Percentiles rank a stretch among this genome's conserved stretches.
These are phyloP conservation scores for Hansenula lynferdii DNA, from an alignment of 1,139 yeast species.

Conservation along the genomic window DNA sequence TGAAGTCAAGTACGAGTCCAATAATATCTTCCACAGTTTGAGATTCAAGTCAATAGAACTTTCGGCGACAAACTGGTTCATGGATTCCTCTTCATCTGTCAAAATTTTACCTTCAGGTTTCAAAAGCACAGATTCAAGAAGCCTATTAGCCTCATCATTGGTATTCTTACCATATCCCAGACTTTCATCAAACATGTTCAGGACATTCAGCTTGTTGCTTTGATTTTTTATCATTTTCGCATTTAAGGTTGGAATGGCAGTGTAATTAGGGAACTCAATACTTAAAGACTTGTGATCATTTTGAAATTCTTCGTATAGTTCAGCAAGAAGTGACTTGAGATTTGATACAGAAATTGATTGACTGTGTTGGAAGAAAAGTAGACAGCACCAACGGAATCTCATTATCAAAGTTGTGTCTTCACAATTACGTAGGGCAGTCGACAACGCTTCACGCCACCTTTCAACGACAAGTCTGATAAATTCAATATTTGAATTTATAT, in stretches of 20 bases:
- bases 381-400: slow-evolving; percentile 37
- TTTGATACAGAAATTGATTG: slow-evolving; percentile 11
- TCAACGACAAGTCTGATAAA: slow-evolving; percentile 13
- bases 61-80: slow-evolving; percentile 51
- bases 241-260: slow-evolving; percentile 56
- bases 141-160: slow-evolving; percentile 34
- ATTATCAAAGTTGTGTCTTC: neutral
- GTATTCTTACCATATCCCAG: slow-evolving; percentile 31
- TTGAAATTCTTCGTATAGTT: slow-evolving; percentile 24
- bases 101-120: slow-evolving; percentile 10
- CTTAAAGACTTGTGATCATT: slow-evolving; percentile 7
- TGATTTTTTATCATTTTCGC: slow-evolving; percentile 50
- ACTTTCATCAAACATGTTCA: slow-evolving; percentile 59
- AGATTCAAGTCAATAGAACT: slow-evolving; percentile 67
- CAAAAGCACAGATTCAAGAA: slow-evolving; percentile 51
- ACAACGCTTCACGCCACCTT: slow-evolving; percentile 27
- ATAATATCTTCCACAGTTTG: slow-evolving; percentile 71
- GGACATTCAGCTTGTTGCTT: slow-evolving; percentile 60
- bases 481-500: slow-evolving; percentile 27
- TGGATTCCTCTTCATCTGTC: slow-evolving; percentile 39
- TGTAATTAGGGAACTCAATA: slow-evolving; percentile 39
- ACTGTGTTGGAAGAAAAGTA: slow-evolving; percentile 32
- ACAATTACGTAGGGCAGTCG: neutral
- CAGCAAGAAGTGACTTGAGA: slow-evolving; percentile 22
- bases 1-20: slow-evolving; percentile 50